phyloP scores from a whole-genome alignment of 2,329 filamentous ascomycete species.

The Hymenoscyphus repandus region DNA sequence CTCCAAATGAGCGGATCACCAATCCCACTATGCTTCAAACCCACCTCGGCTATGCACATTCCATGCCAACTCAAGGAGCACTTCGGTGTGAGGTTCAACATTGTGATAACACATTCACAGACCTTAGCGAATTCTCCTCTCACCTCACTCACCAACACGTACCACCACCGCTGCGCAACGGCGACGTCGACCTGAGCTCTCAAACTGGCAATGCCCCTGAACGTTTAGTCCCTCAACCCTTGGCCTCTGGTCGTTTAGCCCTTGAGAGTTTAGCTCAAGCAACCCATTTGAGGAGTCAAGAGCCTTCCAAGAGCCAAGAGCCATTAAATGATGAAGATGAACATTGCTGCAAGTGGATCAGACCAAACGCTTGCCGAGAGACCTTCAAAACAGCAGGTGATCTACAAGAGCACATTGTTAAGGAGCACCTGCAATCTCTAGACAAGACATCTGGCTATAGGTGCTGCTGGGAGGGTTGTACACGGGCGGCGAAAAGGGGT shows the following conservation, averaged over 20 bases:
- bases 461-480: slow-evolving; percentile 54
- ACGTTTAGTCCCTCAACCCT: neutral
- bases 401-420: slow-evolving; percentile 51
- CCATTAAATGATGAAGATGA: slow-evolving; percentile 3
- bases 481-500: slow-evolving; percentile 33
- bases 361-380: slow-evolving; percentile 13
- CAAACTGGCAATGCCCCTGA: neutral
- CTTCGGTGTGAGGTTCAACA: slow-evolving; percentile 25
- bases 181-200: slow-evolving; percentile 16
- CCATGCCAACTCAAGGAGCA: slow-evolving; percentile 22
- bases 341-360: slow-evolving; percentile 27
- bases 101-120: slow-evolving; percentile 22
- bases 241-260: neutral
- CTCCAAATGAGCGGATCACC: slow-evolving; percentile 16
- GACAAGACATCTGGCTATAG: slow-evolving; percentile 43
- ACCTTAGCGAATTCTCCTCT: slow-evolving; percentile 20
- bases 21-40: slow-evolving; percentile 26
- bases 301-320: neutral
- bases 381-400: slow-evolving; percentile 34
- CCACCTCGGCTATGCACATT: slow-evolving; percentile 27
- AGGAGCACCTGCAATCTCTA: slow-evolving; percentile 43
- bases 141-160: slow-evolving; percentile 23
- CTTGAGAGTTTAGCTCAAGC: neutral
- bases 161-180: slow-evolving; percentile 9
- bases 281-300: neutral